Evolutionary conservation across 1,284 basidiomycete genomes (phyloP), one percentile per base, ranked within the genome.

Genomic region (Prillingera fragicola): DNA sequence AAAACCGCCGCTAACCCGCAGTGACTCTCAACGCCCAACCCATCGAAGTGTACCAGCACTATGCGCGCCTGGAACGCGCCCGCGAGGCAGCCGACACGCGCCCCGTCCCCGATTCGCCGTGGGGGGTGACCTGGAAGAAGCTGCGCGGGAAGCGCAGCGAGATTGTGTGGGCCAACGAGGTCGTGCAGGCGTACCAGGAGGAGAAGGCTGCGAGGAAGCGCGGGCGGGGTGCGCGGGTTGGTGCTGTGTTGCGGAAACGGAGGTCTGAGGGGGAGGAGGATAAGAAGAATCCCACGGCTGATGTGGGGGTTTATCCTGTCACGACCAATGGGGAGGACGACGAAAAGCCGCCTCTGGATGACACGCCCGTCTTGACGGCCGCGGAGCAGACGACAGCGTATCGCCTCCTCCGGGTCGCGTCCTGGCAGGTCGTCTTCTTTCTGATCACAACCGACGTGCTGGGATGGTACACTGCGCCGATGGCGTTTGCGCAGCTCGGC

Each of bases 401-500:
- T 33, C 43, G 45, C 12, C 38, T 54, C 18, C 34, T 54, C n/a
- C 52, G 52, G 12, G 35, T 44, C 5, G 32, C 45, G 4, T 35
- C 29, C 23, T 54, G 52, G 52, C 52, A 54, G 34, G 33, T 50
- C 14, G 48, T 50, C 19, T 48, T 54, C 37, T 54, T 45, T 45
- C 45, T 54, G 22, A 52, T 52, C 33, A 42, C 26, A 15, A 45
- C 45, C 6, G 54, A 59, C 43, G 57, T 70, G 28, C 46, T 67
- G 1, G 70, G 70, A 8, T 67, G 66, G 15, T 64, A 59, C 48
- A 60, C 62, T 32, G 60, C 66, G 0, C 62, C 64, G 0, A 63
- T 64, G 43, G 60, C 62, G 13, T 65, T 67, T 46, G 36, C 48
- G 12, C 22, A 43, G 13, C 49, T 63, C 15, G 63, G 60, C 1